Evolutionary conservation across 306 rosid species (phyloP).

Genomic region (Hippophae gyantsensis): DNA sequence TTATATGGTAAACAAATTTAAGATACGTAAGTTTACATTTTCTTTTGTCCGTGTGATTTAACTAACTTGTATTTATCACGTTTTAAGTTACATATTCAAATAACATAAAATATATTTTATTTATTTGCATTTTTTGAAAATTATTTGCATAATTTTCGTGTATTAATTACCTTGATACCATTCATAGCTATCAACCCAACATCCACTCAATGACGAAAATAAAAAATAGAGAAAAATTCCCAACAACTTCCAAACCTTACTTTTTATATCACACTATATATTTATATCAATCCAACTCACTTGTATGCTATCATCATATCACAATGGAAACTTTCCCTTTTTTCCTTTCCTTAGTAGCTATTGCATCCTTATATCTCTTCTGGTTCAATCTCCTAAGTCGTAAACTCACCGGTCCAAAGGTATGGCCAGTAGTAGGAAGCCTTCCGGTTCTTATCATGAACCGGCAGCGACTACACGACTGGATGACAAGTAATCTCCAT

Average conservation of each 20-base stretch:
- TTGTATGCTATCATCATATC: not conserved
- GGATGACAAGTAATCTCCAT: slow-evolving; percentile 61
- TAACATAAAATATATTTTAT: too few species aligned
- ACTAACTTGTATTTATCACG: too few species aligned
- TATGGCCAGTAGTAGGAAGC: slow-evolving; percentile 71
- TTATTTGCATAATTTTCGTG: slow-evolving; percentile 11
- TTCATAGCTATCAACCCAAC: slow-evolving; percentile 31
- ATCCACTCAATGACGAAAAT: not conserved
- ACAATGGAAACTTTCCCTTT: slow-evolving; percentile 38
- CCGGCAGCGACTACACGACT: slow-evolving; percentile 61
- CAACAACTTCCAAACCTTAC: slow-evolving; percentile 46
- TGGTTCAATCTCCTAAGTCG: slow-evolving; percentile 53
- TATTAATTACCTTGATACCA: not conserved
- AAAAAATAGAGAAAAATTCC: slow-evolving; percentile 29
- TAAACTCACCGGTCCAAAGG: slow-evolving; percentile 62
- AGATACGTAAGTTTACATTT: too few species aligned
- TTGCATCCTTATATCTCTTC: slow-evolving; percentile 31
- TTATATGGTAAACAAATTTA: too few species aligned
- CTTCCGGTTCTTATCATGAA: slow-evolving; percentile 50
- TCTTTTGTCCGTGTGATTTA: too few species aligned
- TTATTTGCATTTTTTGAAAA: too few species aligned
- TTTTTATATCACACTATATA: slow-evolving; percentile 15
- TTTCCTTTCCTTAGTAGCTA: slow-evolving; percentile 27
- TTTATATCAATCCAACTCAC: not conserved
- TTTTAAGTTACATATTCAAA: too few species aligned